A percentile compares a stretch with the other conserved stretches of the same genome.
Evolutionary conservation across 768 basidiomycete species (phyloP).

Genomic region (Russula emetica): DNA sequence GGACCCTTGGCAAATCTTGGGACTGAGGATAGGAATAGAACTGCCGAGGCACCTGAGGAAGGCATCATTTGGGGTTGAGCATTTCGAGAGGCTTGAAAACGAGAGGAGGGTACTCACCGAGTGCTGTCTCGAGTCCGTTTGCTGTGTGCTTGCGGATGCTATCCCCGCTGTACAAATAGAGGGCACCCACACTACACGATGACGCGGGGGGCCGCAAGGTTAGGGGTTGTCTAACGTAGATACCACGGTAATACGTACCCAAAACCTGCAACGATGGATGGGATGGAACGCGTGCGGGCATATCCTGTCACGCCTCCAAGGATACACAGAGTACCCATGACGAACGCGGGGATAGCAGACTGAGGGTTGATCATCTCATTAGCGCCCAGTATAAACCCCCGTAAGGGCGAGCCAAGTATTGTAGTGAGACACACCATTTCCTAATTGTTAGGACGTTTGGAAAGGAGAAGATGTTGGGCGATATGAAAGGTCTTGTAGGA

Average conservation of each 20-base stretch:
- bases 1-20: slow-evolving; percentile 69
- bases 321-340: slow-evolving; percentile 72
- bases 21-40: slow-evolving; percentile 66
- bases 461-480: too few species aligned
- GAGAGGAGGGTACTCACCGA: slow-evolving; percentile 47
- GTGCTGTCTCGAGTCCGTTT: slow-evolving; percentile 73
- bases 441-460: neutral
- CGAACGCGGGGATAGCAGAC: slow-evolving; percentile 79
- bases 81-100: neutral
- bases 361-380: slow-evolving; percentile 30
- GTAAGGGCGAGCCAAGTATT: neutral
- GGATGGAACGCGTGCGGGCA: slow-evolving; percentile 66
- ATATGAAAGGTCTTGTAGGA: neutral
- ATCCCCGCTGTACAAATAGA: slow-evolving; percentile 78
- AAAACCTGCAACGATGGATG: slow-evolving; percentile 78
- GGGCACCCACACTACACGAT: slow-evolving; percentile 57
- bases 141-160: slow-evolving; percentile 65
- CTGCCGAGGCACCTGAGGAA: slow-evolving; percentile 63
- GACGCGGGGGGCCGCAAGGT: slow-evolving; percentile 4
- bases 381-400: neutral
- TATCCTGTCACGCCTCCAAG: slow-evolving; percentile 74
- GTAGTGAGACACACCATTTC: slow-evolving; percentile 9
- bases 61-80: neutral
- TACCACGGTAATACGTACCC: slow-evolving; percentile 44
- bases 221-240: neutral